Conservation (phyloP, 2,329 filamentous ascomycete species). For the Meredithiella fracta region DNA sequence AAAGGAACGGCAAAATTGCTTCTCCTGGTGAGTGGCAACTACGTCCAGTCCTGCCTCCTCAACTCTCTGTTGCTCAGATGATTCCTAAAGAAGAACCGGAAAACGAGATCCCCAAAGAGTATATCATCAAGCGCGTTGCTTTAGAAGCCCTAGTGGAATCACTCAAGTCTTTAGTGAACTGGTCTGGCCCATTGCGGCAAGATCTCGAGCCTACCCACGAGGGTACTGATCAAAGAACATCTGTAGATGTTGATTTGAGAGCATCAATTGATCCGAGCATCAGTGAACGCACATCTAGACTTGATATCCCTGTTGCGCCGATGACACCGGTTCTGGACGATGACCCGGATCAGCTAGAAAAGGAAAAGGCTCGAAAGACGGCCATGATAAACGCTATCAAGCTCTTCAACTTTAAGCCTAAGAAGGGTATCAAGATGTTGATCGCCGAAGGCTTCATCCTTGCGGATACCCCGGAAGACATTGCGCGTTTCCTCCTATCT, state of each 20-base stretch:
- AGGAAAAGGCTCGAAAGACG: conserved; percentile 84
- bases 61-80: conserved; percentile 66
- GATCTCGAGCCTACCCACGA: conserved; percentile 28
- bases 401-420: conserved; percentile 96
- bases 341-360: conserved; percentile 86
- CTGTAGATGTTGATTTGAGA: conserved; percentile 31
- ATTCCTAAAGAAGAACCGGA: conserved; percentile 42
- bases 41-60: conserved; percentile 69
- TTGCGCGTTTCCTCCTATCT: conserved; percentile 64
- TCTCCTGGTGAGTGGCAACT: conserved; percentile 66
- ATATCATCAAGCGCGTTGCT: conserved; percentile 76
- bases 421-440: conserved; percentile 73
- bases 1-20: conserved; percentile 48
- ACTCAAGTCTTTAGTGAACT: conserved; percentile 76
- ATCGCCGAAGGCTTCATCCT: conserved; percentile 75
- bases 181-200: conserved; percentile 53
- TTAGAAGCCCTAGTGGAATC: conserved; percentile 80
- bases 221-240: conserved; percentile 24
- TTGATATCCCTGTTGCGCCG: conserved; percentile 32
- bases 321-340: conserved; percentile 64
- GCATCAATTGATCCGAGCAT: conserved; percentile 53
- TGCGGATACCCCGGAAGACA: conserved; percentile 61
- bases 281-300: conserved; percentile 40
- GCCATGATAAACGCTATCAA: conserved; percentile 76
- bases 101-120: conserved; percentile 68